A percentile compares a stretch with the other conserved stretches of the same genome.
These are phyloP conservation scores for Mallotus japonicus DNA, from an alignment of 441 rosid genomes.

Conservation along the genomic window DNA sequence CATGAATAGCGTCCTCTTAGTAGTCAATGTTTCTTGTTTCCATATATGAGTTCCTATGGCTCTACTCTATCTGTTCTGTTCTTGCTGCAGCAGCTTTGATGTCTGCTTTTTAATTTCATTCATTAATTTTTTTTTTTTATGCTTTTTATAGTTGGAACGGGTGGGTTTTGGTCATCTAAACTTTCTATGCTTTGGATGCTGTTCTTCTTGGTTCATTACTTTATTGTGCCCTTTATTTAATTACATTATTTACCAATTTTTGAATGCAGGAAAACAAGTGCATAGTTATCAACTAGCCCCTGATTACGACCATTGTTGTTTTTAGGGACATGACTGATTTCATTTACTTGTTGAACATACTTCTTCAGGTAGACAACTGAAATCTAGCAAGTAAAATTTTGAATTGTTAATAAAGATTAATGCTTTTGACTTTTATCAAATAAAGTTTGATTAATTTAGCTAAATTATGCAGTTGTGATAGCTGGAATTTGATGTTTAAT, in stretches of 20 bases:
- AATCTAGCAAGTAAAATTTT: no score
- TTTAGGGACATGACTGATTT: constrained; percentile 63
- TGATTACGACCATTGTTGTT: constrained; percentile 48
- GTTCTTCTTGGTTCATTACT: constrained; percentile 1
- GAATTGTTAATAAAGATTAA: no score
- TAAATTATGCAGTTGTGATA: no score
- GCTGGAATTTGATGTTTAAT: no score
- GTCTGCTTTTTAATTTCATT: not conserved
- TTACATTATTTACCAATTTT: not conserved
- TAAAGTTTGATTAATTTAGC: no score
- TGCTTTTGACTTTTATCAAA: no score
- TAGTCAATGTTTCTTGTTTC: not conserved
- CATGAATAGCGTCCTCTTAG: not conserved
- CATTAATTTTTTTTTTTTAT: not conserved
- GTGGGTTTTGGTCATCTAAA: not conserved
- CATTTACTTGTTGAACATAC: constrained; percentile 60
- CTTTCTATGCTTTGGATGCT: not conserved
- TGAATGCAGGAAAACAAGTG: constrained; percentile 55
- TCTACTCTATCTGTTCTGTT: not conserved
- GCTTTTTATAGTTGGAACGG: not conserved
- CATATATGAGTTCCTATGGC: not conserved
- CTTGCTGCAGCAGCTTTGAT: not conserved
- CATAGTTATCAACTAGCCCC: constrained; percentile 46
- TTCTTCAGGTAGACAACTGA: constrained; percentile 72
- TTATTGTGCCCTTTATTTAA: not conserved